A percentile compares a stretch with the other conserved stretches of the same genome.
Evolutionary conservation across 2,329 filamentous ascomycete genomes (phyloP).

Genomic region (Phyllosticta citrichinensis): DNA sequence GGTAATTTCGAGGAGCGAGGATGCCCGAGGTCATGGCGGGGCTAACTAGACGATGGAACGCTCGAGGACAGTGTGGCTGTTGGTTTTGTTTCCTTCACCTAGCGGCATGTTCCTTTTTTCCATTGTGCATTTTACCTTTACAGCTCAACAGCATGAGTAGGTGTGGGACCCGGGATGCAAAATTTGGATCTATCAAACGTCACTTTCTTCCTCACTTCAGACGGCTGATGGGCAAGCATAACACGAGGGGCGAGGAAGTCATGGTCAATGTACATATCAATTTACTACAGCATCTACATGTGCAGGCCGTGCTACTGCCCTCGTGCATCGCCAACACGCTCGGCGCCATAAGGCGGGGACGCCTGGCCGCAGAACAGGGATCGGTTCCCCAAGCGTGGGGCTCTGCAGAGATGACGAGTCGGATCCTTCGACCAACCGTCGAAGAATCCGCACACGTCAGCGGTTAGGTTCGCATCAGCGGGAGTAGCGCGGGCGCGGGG

Average conservation of each 20-base stretch:
- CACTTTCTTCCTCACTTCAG: neutral
- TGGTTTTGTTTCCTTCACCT: neutral
- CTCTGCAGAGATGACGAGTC: neutral
- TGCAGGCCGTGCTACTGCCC: neutral
- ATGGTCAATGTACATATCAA: neutral
- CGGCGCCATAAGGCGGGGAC: neutral
- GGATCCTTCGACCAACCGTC: neutral
- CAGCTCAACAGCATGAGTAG: neutral
- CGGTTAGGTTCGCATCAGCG: neutral
- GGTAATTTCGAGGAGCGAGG: neutral
- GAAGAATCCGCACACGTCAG: neutral
- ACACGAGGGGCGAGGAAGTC: too few relatives aligned
- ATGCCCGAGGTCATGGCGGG: neutral
- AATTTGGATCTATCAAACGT: neutral
- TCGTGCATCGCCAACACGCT: neutral
- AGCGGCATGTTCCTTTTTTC: neutral
- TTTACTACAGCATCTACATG: neutral
- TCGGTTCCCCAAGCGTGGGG: neutral
- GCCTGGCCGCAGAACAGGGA: neutral
- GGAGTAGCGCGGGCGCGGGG: neutral
- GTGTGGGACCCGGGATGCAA: neutral
- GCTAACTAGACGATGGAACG: neutral
- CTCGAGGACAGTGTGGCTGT: too few relatives aligned
- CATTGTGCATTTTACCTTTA: neutral
- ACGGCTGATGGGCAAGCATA: neutral